phyloP scores from a whole-genome alignment of 2,329 filamentous ascomycete genomes.

The Colletotrichum echinochloae region DNA sequence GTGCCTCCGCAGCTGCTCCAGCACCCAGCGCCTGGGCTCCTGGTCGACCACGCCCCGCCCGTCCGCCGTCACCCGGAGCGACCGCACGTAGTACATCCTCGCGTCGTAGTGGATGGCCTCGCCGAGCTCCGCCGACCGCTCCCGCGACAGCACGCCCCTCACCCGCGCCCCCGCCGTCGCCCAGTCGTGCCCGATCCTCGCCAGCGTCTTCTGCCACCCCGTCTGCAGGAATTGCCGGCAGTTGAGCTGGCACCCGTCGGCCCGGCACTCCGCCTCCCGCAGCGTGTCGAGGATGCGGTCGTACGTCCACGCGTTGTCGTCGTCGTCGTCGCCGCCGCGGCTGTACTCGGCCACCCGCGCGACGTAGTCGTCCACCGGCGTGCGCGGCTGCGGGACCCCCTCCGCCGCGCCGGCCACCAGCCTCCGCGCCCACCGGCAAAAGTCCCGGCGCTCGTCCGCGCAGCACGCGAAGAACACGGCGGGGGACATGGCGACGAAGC shows the following conservation, averaged over 20 bases:
- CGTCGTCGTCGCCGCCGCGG: background rate
- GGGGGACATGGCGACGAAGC: background rate
- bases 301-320: background rate
- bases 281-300: background rate
- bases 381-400: background rate
- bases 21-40: conserved; percentile 4
- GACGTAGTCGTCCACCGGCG: background rate
- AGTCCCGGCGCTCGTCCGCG: background rate
- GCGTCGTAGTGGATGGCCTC: conserved; percentile 1
- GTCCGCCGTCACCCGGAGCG: background rate
- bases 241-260: background rate
- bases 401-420: background rate
- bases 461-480: background rate
- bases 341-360: background rate
- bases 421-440: background rate
- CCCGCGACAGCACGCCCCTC: background rate
- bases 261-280: background rate
- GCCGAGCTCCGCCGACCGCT: background rate
- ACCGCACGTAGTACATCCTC: conserved; percentile 1
- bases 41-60: background rate
- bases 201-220: background rate
- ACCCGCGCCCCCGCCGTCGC: background rate
- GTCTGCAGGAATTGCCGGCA: background rate
- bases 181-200: background rate
- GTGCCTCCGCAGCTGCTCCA: background rate